These are phyloP conservation scores for Solanum chacoense DNA, from an alignment of 305 asterid species.

Conservation along the genomic window DNA sequence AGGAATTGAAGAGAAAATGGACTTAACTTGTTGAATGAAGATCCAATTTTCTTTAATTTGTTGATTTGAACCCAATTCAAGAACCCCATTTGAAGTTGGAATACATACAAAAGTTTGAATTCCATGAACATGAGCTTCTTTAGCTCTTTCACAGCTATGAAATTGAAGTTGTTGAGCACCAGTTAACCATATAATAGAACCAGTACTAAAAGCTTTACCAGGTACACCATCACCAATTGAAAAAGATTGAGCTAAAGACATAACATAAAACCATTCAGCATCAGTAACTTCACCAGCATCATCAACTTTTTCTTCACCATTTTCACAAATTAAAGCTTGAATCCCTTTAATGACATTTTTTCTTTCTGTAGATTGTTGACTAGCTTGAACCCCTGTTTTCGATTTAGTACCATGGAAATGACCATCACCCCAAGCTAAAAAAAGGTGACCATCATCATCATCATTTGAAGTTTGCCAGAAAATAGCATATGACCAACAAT, in stretches of 20 bases:
- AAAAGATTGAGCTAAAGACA: slow-evolving; percentile 3
- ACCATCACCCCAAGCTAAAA: slow-evolving; percentile 31
- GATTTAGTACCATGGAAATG: slow-evolving; percentile 14
- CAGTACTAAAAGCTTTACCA: background rate
- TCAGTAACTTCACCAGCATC: background rate
- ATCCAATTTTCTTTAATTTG: slow-evolving; percentile 30
- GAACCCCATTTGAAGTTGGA: slow-evolving; percentile 41
- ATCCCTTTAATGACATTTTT: slow-evolving; percentile 18
- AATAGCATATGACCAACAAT: slow-evolving; percentile 29
- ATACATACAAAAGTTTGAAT: slow-evolving; percentile 54
- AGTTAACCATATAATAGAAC: slow-evolving; percentile 1
- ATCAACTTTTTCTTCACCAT: background rate
- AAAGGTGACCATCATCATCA: slow-evolving; percentile 6
- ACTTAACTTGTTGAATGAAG: slow-evolving; percentile 32
- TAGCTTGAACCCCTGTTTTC: too few species aligned
- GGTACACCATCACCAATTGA: background rate
- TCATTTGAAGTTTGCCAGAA: slow-evolving; percentile 24
- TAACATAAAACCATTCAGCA: slow-evolving; percentile 8
- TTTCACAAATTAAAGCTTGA: slow-evolving; percentile 21
- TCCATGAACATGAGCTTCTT: slow-evolving; percentile 56
- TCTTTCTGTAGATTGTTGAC: slow-evolving; percentile 9
- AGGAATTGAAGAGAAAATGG: slow-evolving; percentile 10
- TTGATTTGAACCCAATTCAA: slow-evolving; percentile 52
- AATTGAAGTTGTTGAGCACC: slow-evolving; percentile 32
- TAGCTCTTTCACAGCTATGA: slow-evolving; percentile 46